Evolutionary conservation across 371 early-diverging fungal genomes (phyloP).

Genomic region (Dichotomocladium elegans): DNA sequence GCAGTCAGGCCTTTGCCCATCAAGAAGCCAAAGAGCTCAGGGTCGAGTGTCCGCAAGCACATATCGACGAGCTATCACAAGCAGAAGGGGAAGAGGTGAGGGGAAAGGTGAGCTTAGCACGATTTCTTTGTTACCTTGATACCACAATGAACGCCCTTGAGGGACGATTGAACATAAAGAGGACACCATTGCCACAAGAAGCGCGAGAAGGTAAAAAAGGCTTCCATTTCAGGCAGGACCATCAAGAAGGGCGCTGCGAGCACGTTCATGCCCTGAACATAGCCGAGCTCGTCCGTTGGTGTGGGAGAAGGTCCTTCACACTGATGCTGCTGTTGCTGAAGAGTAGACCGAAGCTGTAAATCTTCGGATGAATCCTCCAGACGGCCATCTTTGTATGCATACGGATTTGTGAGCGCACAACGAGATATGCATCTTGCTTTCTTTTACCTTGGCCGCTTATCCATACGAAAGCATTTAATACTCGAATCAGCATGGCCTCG

Average conservation of each 20-base stretch:
- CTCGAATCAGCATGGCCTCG: conserved; percentile 73
- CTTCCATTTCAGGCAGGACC: conserved; percentile 89
- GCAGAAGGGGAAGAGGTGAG: neutral
- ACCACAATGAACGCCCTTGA: conserved; percentile 92
- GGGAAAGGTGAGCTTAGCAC: neutral
- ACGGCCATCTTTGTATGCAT: conserved; percentile 2
- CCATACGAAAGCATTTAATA: conserved; percentile 90
- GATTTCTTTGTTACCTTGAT: conserved; percentile 54
- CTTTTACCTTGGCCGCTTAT: conserved; percentile 46
- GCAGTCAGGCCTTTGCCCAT: conserved; percentile 71
- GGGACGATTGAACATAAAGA: conserved; percentile 84
- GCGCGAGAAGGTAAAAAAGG: conserved; percentile 79
- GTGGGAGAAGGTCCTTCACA: too few relatives aligned
- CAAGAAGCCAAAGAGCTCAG: conserved; percentile 68
- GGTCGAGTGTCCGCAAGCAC: conserved; percentile 75
- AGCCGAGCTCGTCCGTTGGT: conserved; percentile 54
- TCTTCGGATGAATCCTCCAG: conserved; percentile 13
- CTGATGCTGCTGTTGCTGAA: neutral
- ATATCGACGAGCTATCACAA: conserved; percentile 69
- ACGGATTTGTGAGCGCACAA: neutral
- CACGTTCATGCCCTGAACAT: conserved; percentile 96
- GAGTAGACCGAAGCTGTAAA: conserved; percentile 8
- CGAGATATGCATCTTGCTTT: neutral
- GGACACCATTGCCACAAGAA: conserved; percentile 88
- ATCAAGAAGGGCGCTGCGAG: conserved; percentile 90